These are phyloP conservation scores for Poa pratensis DNA, from an alignment of 176 grass and related monocot genomes.

Conservation along the genomic window DNA sequence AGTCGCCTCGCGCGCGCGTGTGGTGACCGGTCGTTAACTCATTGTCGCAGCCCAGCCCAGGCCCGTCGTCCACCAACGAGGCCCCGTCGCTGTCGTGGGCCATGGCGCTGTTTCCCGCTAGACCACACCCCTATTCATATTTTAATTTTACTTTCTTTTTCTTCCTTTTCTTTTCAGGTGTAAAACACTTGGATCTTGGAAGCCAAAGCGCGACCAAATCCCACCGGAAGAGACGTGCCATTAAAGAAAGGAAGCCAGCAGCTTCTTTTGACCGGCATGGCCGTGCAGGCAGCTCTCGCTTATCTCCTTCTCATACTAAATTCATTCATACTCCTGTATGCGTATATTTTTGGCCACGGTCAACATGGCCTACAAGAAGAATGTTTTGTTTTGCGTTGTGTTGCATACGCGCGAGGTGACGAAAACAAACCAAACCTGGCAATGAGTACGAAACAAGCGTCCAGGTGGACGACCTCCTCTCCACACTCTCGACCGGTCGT, in stretches of 20 bases:
- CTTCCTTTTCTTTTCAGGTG: background rate
- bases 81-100: slow-evolving; percentile 23
- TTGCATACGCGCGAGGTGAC: background rate
- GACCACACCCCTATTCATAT: background rate
- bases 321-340: too few relatives aligned
- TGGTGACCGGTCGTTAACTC: background rate
- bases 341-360: background rate
- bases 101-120: slow-evolving; percentile 5
- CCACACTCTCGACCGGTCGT: too few relatives aligned
- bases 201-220: slow-evolving; percentile 41
- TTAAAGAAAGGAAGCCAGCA: slow-evolving; percentile 4
- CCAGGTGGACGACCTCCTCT: background rate
- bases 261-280: slow-evolving; percentile 45
- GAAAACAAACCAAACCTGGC: background rate
- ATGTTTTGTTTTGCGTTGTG: background rate
- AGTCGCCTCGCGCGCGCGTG: background rate
- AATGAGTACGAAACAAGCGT: background rate
- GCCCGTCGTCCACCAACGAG: background rate
- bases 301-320: background rate
- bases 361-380: background rate
- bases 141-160: background rate
- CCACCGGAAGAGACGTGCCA: slow-evolving; percentile 31
- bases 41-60: background rate
- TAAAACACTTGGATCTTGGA: background rate
- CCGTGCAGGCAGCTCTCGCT: background rate